Evolutionary conservation across 306 rosid species (phyloP), one percentile per base, ranked within the genome.

Genomic region (Boehmeria nivea): DNA sequence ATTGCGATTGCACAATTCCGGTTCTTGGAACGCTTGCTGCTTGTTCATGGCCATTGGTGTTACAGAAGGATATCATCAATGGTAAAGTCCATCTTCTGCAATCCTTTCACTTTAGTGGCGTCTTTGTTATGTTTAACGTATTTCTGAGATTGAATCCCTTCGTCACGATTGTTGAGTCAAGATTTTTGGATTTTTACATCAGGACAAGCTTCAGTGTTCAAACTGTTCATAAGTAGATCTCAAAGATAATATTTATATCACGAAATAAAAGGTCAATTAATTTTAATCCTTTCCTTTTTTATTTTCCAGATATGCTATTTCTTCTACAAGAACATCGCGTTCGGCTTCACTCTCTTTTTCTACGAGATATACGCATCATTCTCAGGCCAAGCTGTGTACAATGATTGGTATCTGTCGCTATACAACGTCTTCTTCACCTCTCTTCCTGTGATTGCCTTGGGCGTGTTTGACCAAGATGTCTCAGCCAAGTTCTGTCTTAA

Each of bases 11-110:
- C 96, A 51, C 99, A 93, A 67, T 93, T 93, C 64, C 84, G 94
- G 26, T 93, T 61, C 61, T 71, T 93, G 61, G 99, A 93, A 62
- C 87, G 96, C 70, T 76, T 93, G 56, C 94, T 93, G 64, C 99
- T 93, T 40, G 96, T 87, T 48, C 99, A 93, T 51, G 99, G 99
- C 34, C 99, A 93, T 76, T 93, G 99, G 99, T 93, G 99, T 71
- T 87, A 93, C 81, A 85, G 94, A 76, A 87, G 99, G 64, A 93
- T 93, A 70, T 83, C 99, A 17, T 75, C 96, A 47, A 93, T 87
- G 99, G 99, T 93, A 77, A 65, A 22, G 42, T 61, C 57, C 28
- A 16, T 9, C 13, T 15, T 7, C 6, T 23, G 3, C 19, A 13
- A 23, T 4, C 17, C 2, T 16, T 40, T 40, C n/a, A 0, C n/a